Evolutionary conservation across 148 eudicot species (phyloP), one percentile per base, ranked within the genome.

Genomic region (Rhododendron molle): DNA sequence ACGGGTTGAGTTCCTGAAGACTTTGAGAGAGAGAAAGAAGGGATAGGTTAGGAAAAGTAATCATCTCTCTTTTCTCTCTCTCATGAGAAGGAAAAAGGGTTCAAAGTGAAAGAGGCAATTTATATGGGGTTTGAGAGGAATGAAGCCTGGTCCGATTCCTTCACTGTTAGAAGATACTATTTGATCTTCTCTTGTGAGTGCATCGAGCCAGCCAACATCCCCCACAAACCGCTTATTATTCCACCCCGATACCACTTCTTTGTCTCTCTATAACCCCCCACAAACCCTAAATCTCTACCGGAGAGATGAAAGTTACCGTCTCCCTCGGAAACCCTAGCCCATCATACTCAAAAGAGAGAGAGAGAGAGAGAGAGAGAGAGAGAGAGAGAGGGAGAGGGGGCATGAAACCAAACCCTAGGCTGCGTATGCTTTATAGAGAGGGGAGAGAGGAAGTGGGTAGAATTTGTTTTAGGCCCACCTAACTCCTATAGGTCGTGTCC

Each of bases 81-180:
- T 67, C 8, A 11, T 11, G 3, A 8, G 71, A n/a, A 10, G 44
- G 7, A 0, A 40, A 6, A 56, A 60, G 67, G 26, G 9, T 1
- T 40, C 44, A 40, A 40, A 40, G 26, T 6, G 26, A 7, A 60
- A 60, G 73, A 67, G 73, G 73, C 73, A 67, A n/a, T 9, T 9
- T 5, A 18, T n/a, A 69, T 69, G 74, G 74, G 36, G 83, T 89
- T 91, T 91, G 93, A 84, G 90, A 90, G 93, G 93, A 91, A 91
- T 91, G 93, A 91, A 91, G 93, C 93, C 93, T 91, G 93, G 93
- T 91, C 93, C 93, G 93, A 90, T 74, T 85, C 87, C 87, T 82
- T 86, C 88, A 81, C 56, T 26, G 71, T 62, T 5, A n/a, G 60
- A 54, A 54, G 60, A 54, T 54, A 18, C 60, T 16, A 54, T 16